A percentile compares a stretch with the other conserved stretches of the same genome.
phyloP scores from a whole-genome alignment of 2,329 filamentous ascomycete species.

The Fusarium stilboides region DNA sequence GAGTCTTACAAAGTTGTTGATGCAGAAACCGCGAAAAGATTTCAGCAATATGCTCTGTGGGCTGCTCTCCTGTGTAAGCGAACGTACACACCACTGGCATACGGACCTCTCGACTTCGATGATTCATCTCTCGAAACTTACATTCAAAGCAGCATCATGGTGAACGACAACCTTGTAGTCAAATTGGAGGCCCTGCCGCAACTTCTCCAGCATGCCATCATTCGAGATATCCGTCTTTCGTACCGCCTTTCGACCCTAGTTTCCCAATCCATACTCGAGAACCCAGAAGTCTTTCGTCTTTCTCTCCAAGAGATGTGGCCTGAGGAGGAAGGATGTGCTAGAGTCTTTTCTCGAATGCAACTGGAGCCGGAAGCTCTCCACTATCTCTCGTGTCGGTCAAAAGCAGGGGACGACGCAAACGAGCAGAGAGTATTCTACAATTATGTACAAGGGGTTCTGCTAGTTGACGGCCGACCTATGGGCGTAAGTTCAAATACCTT shows the following conservation, averaged over 20 bases:
- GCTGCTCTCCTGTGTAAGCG: slow-evolving; percentile 69
- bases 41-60: slow-evolving; percentile 63
- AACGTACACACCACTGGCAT: slow-evolving; percentile 50
- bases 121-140: slow-evolving; percentile 29
- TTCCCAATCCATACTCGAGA: slow-evolving; percentile 23
- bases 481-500: slow-evolving; percentile 36
- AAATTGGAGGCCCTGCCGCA: slow-evolving; percentile 37
- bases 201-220: slow-evolving; percentile 38
- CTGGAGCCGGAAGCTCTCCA: neutral
- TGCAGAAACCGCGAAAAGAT: slow-evolving; percentile 54
- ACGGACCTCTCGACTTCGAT: slow-evolving; percentile 15
- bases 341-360: slow-evolving; percentile 22
- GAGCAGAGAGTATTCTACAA: slow-evolving; percentile 54
- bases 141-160: slow-evolving; percentile 45
- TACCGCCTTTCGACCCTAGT: slow-evolving; percentile 26
- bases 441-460: slow-evolving; percentile 44
- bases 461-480: slow-evolving; percentile 55
- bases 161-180: slow-evolving; percentile 48
- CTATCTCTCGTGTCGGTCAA: slow-evolving; percentile 42
- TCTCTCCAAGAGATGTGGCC: slow-evolving; percentile 45
- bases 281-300: slow-evolving; percentile 30
- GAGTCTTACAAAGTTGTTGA: slow-evolving; percentile 61
- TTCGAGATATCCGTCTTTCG: slow-evolving; percentile 46
- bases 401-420: slow-evolving; percentile 7
- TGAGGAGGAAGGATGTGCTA: slow-evolving; percentile 31